Conservation (phyloP, 495 filamentous ascomycete species). For the Tuber borchii region DNA sequence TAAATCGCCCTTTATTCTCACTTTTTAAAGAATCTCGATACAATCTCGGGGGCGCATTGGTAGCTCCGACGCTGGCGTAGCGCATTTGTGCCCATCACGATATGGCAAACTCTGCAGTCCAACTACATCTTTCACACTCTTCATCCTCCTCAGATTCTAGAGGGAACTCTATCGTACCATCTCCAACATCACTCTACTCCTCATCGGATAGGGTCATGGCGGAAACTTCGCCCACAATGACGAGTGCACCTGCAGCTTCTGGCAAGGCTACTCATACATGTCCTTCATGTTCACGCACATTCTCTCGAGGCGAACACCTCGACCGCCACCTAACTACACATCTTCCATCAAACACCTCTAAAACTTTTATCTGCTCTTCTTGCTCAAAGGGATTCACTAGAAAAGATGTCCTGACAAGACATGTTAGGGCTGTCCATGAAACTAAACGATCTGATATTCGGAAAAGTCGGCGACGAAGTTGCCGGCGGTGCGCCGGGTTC, state of each 20-base stretch:
- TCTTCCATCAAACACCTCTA: slow-evolving; percentile 39
- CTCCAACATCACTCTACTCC: slow-evolving; percentile 30
- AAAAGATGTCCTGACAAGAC: slow-evolving; percentile 41
- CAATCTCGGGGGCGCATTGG: not conserved
- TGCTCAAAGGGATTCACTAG: slow-evolving; percentile 41
- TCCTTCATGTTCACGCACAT: slow-evolving; percentile 39
- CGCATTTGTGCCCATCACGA: not conserved
- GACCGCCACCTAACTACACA: slow-evolving; percentile 41
- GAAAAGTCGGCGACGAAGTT: slow-evolving; percentile 40
- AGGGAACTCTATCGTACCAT: slow-evolving; percentile 24
- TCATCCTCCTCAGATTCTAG: slow-evolving; percentile 20
- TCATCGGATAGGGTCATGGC: slow-evolving; percentile 14
- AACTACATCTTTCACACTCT: slow-evolving; percentile 25
- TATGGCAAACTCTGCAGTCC: slow-evolving; percentile 25
- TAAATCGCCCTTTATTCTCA: not conserved
- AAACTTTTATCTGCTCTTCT: slow-evolving; percentile 39
- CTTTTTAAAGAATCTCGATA: slow-evolving; percentile 5
- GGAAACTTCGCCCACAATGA: slow-evolving; percentile 16
- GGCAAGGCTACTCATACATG: slow-evolving; percentile 38
- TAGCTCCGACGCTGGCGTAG: not conserved
- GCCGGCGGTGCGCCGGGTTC: slow-evolving; percentile 39
- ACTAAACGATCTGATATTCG: slow-evolving; percentile 39
- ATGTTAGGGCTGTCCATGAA: slow-evolving; percentile 41
- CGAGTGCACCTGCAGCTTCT: slow-evolving; percentile 6
- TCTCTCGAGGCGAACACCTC: slow-evolving; percentile 41